A percentile compares a stretch with the other conserved stretches of the same genome.
Evolutionary conservation across 495 filamentous ascomycete species (phyloP).

Genomic region (Tricharina praecox): DNA sequence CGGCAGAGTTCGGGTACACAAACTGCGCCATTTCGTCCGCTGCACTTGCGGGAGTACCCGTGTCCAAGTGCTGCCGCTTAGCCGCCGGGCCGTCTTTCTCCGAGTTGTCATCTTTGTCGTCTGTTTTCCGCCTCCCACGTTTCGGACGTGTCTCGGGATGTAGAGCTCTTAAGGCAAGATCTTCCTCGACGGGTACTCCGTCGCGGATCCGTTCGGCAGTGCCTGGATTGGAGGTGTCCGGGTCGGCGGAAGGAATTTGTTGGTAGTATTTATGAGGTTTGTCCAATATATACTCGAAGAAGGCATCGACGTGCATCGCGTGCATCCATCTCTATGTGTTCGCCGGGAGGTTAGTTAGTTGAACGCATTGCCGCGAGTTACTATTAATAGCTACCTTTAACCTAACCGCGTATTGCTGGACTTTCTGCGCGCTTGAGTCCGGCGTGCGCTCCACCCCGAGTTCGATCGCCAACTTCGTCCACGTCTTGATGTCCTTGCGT

Average conservation of each 20-base stretch:
- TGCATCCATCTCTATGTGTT: conserved; percentile 83
- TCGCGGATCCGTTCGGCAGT: conserved; percentile 55
- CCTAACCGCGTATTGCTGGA: conserved; percentile 91
- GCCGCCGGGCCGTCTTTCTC: conserved; percentile 33
- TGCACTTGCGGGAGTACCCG: conserved; percentile 35
- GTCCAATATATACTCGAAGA: conserved; percentile 77
- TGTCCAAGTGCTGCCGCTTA: conserved; percentile 51
- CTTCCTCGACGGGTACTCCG: conserved; percentile 78
- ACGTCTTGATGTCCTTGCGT: conserved; percentile 82
- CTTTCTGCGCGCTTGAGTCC: conserved; percentile 87
- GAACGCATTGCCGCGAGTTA: background rate
- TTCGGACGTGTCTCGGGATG: conserved; percentile 83
- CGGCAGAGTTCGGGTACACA: conserved; percentile 39
- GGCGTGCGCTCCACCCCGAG: conserved; percentile 81
- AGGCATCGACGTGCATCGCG: conserved; percentile 93
- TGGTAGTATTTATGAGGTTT: conserved; percentile 72
- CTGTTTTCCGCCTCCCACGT: conserved; percentile 66
- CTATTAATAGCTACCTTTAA: conserved; percentile 48
- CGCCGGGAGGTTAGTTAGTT: conserved; percentile 1
- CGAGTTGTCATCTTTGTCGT: conserved; percentile 48
- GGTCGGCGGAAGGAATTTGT: conserved; percentile 45
- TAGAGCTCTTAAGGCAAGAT: conserved; percentile 75
- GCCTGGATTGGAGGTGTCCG: conserved; percentile 12
- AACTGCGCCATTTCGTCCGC: conserved; percentile 31
- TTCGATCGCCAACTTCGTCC: conserved; percentile 77